Evolutionary conservation across 179 eudicot species (phyloP).

Genomic region (Gypsophila paniculata): DNA sequence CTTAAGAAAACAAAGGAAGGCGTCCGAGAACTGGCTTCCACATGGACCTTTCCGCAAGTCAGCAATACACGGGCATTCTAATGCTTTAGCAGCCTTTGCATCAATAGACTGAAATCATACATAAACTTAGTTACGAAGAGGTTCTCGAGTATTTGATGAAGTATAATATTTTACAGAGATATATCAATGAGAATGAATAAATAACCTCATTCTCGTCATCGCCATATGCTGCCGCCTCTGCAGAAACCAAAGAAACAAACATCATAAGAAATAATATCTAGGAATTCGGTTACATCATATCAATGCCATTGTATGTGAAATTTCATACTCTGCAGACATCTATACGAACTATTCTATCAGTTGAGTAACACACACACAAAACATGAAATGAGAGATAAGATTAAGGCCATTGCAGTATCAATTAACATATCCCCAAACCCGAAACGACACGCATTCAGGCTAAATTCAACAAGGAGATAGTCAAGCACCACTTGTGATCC

Average conservation of each 20-base stretch:
- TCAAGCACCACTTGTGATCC: background rate
- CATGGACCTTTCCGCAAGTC: conserved; percentile 72
- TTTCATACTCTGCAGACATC: background rate
- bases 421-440: too few relatives aligned
- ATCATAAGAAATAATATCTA: background rate
- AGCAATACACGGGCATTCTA: conserved; percentile 90
- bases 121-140: conserved; percentile 12
- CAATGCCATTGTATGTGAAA: too few relatives aligned
- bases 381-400: too few relatives aligned
- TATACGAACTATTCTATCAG: background rate
- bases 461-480: background rate
- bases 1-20: conserved; percentile 84
- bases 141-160: background rate
- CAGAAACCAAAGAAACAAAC: conserved; percentile 20
- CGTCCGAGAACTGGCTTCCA: conserved; percentile 81
- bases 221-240: conserved; percentile 88
- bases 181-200: conserved; percentile 24
- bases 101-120: conserved; percentile 56
- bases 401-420: too few relatives aligned
- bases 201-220: conserved; percentile 48
- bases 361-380: background rate
- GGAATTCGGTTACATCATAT: background rate
- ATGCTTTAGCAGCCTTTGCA: conserved; percentile 69
- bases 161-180: conserved; percentile 19
- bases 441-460: background rate